A percentile compares a stretch with the other conserved stretches of the same genome.
phyloP scores from a whole-genome alignment of 169 alveolate species.

The Pseudocohnilembus persalinus region DNA sequence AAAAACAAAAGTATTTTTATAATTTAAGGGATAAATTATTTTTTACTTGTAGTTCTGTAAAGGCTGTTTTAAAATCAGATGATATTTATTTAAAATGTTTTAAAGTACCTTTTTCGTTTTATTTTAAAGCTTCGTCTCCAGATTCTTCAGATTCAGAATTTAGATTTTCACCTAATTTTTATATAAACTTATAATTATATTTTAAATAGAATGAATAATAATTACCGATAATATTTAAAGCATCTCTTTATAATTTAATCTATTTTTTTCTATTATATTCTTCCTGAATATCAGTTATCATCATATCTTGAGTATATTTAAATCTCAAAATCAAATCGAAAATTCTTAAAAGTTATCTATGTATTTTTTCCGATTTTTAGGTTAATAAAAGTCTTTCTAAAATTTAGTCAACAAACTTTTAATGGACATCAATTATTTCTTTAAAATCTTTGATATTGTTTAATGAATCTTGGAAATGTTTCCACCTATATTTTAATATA shows the following conservation, averaged over 20 bases:
- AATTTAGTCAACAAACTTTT: slow-evolving; percentile 59
- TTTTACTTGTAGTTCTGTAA: slow-evolving; percentile 32
- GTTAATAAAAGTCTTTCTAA: slow-evolving; percentile 69
- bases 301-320: slow-evolving; percentile 50
- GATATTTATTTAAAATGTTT: slow-evolving; percentile 34
- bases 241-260: slow-evolving; percentile 17
- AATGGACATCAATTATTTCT: slow-evolving; percentile 65
- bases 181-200: neutral
- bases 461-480: slow-evolving; percentile 66
- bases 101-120: slow-evolving; percentile 15
- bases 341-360: slow-evolving; percentile 54
- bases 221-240: slow-evolving; percentile 5
- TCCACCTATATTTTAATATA: slow-evolving; percentile 49
- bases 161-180: neutral
- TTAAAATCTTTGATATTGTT: slow-evolving; percentile 69
- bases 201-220: neutral
- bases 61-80: slow-evolving; percentile 30
- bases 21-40: no score
- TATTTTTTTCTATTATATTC: slow-evolving; percentile 46
- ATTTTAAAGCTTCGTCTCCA: neutral
- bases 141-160: slow-evolving; percentile 6
- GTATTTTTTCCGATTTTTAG: slow-evolving; percentile 47
- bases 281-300: slow-evolving; percentile 61
- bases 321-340: slow-evolving; percentile 65
- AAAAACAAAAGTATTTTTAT: neutral